Evolutionary conservation across 1,139 yeast species (phyloP), one percentile per base, ranked within the genome.

Genomic region (Suhomyces panamericanus): DNA sequence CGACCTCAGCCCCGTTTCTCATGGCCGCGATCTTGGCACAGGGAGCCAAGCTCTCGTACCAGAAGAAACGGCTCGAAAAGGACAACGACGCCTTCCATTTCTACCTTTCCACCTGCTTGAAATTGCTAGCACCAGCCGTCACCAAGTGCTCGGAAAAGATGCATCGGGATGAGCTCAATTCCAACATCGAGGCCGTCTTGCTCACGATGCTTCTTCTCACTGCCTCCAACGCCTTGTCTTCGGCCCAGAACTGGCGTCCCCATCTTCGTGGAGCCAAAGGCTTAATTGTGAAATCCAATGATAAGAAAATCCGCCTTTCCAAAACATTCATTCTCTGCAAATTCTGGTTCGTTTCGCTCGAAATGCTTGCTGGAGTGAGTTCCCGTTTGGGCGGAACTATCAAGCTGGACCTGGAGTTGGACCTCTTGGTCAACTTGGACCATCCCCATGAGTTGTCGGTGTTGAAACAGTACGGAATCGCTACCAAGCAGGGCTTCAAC

Each of bases 181-280:
- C 47, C 12, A 54, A 57, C 36, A 52, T 55, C n/a, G 62, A 56
- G 32, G 54, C 58, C 4, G 57, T 58, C 3, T 47, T 58, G 7
- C 43, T 58, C 17, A 56, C 62, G 1, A 55, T 56, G 27, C 42
- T 58, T n/a, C 49, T 58, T 3, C 44, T 58, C 12, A 52, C 58
- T 2, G 51, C 57, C 3, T 50, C 59, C 12, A 58, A 54, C 40
- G 60, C 62, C 0, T 50, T 57, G 8, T 52, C 53, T 13, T 43
- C 53, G 3, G 50, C 52, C 13, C 62, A 53, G 38, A 47, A 54
- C 29, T 58, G 60, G 62, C 39, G 60, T n/a, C 58, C 59, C 2
- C 62, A 58, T 44, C 46, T 58, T 22, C 45, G 51, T 32, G 62
- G 62, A 3, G 62, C 60, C 6, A 55, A 54, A 28, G 57, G 56